Percentiles rank a stretch among this genome's conserved stretches.
Evolutionary conservation across 148 eudicot species (phyloP).

Genomic region (Chenopodium formosanum): DNA sequence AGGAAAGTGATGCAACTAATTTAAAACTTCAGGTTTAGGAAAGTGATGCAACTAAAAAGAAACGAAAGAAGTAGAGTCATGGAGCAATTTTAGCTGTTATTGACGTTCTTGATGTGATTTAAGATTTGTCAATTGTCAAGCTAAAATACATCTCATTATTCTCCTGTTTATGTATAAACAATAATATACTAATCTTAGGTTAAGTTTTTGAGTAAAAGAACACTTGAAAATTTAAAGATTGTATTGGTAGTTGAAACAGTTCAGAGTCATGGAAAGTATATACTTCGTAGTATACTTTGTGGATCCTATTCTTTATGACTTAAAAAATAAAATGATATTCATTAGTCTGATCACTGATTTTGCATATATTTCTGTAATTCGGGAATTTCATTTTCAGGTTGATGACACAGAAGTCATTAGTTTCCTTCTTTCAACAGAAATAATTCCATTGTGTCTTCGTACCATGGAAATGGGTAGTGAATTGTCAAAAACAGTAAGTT

Average conservation of each 20-base stretch:
- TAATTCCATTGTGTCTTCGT: slow-evolving; percentile 90
- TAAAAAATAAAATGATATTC: no score
- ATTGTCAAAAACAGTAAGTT: slow-evolving; percentile 86
- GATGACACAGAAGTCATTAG: slow-evolving; percentile 86
- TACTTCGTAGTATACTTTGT: no score
- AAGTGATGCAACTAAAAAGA: no score
- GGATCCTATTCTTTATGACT: neutral
- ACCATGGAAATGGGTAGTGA: slow-evolving; percentile 99
- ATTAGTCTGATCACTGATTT: neutral
- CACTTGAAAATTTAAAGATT: neutral
- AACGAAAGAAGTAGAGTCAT: no score
- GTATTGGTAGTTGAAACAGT: neutral
- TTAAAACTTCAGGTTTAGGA: no score
- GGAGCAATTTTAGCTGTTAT: neutral
- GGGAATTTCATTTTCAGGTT: slow-evolving; percentile 21
- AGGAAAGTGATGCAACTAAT: no score
- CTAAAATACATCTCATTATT: neutral
- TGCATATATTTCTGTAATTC: neutral
- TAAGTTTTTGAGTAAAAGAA: neutral
- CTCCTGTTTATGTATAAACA: neutral
- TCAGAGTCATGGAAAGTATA: neutral
- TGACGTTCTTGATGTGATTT: neutral
- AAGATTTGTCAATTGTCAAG: neutral
- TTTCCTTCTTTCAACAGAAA: slow-evolving; percentile 93
- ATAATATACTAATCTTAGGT: neutral